A percentile compares a stretch with the other conserved stretches of the same genome.
Evolutionary conservation across 2,329 filamentous ascomycete genomes (phyloP).

Genomic region (Endoconidiophora laricicola): DNA sequence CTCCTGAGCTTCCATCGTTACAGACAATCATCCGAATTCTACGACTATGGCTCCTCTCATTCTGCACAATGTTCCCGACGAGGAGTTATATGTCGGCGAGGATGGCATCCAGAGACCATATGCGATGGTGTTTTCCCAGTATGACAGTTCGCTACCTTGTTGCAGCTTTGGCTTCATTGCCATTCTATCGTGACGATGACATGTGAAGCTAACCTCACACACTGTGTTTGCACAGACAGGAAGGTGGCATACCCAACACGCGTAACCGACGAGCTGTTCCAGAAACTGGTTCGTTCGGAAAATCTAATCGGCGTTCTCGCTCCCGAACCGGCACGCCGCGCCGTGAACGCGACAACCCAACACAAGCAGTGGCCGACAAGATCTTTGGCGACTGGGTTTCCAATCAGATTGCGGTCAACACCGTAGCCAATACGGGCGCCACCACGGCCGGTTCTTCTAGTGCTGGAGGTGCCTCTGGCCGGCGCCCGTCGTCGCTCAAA

Average conservation of each 20-base stretch:
- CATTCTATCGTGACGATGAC: neutral
- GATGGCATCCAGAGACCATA: slow-evolving; percentile 50
- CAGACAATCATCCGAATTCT: slow-evolving; percentile 14
- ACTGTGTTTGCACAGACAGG: slow-evolving; percentile 25
- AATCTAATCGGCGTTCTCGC: slow-evolving; percentile 46
- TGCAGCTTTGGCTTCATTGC: too few relatives aligned
- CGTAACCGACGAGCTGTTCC: slow-evolving; percentile 37
- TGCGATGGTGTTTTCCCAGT: slow-evolving; percentile 50
- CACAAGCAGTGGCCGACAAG: slow-evolving; percentile 42
- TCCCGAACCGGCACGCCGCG: slow-evolving; percentile 43
- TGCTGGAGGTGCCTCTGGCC: slow-evolving; percentile 8
- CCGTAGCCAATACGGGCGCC: slow-evolving; percentile 18
- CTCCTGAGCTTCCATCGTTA: neutral
- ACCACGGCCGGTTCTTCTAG: slow-evolving; percentile 14
- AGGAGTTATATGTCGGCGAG: slow-evolving; percentile 48
- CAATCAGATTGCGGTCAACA: slow-evolving; percentile 23
- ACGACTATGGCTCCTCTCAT: slow-evolving; percentile 44
- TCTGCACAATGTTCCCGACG: slow-evolving; percentile 51
- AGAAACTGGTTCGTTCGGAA: slow-evolving; percentile 49
- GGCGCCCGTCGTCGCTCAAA: slow-evolving; percentile 10
- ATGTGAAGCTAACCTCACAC: slow-evolving; percentile 1
- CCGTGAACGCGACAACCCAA: slow-evolving; percentile 41
- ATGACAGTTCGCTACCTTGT: slow-evolving; percentile 17
- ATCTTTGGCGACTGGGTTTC: slow-evolving; percentile 44
- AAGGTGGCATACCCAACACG: slow-evolving; percentile 30